Evolutionary conservation across 257 asterid species (phyloP).

Genomic region (Solanum pinnatisectum): DNA sequence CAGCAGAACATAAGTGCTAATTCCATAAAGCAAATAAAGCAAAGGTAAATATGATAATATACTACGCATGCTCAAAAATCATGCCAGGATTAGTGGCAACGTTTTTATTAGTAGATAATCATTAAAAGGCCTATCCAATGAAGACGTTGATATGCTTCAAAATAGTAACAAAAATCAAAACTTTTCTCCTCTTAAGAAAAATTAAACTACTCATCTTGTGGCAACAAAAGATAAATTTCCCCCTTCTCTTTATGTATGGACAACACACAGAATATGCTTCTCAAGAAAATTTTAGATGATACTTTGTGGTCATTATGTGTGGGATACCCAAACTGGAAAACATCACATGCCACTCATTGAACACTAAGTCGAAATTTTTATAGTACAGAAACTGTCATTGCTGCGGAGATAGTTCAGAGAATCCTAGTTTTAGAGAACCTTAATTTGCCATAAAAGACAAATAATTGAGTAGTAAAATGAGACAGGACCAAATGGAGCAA

Average conservation of each 20-base stretch:
- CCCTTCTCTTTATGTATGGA: background rate
- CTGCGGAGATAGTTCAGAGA: background rate
- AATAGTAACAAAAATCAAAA: background rate
- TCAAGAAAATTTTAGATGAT: background rate
- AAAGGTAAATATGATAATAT: constrained; percentile 17
- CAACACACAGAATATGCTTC: background rate
- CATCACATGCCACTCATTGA: background rate
- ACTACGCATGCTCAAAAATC: constrained; percentile 24
- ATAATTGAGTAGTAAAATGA: background rate
- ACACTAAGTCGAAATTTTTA: background rate
- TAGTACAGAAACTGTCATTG: background rate
- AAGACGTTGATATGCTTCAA: background rate
- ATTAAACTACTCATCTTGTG: background rate
- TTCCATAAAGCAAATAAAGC: constrained; percentile 5
- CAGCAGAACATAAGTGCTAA: background rate
- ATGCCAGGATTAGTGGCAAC: constrained; percentile 9
- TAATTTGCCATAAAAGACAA: background rate
- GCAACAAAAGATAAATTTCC: background rate
- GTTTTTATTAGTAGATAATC: background rate
- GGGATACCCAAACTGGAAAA: background rate
- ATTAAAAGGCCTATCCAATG: background rate
- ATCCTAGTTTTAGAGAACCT: background rate
- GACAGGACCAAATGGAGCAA: background rate
- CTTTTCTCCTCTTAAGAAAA: background rate
- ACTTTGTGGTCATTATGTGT: background rate